Evolutionary conservation across 1,284 basidiomycete genomes (phyloP).

Genomic region (Phellopilus nigrolimitatus): DNA sequence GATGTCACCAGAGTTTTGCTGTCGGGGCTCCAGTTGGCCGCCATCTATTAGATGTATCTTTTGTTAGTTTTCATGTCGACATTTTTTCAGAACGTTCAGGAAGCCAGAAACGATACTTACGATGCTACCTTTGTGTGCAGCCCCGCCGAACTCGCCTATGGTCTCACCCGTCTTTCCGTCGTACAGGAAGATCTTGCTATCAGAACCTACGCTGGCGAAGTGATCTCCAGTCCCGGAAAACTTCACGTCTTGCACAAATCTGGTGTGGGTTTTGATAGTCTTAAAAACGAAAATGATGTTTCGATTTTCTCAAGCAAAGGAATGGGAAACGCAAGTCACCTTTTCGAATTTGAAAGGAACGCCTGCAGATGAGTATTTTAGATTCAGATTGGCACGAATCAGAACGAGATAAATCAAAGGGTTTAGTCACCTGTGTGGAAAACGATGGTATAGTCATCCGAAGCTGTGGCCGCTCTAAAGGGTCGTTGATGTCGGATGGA

Average conservation of each 20-base stretch:
- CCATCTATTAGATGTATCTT: conserved; percentile 48
- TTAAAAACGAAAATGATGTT: conserved; percentile 26
- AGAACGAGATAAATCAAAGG: conserved; percentile 21
- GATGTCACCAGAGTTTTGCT: conserved; percentile 75
- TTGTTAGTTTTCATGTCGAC: too few relatives aligned
- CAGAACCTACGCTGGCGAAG: conserved; percentile 90
- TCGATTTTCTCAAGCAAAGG: background rate
- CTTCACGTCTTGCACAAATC: conserved; percentile 91
- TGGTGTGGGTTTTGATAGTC: conserved; percentile 87
- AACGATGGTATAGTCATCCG: conserved; percentile 79
- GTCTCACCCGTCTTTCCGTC: conserved; percentile 89
- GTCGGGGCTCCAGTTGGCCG: conserved; percentile 73
- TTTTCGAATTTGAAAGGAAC: conserved; percentile 89
- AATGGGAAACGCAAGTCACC: conserved; percentile 36
- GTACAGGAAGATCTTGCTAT: conserved; percentile 87
- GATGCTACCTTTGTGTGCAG: conserved; percentile 69
- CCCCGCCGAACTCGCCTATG: conserved; percentile 59
- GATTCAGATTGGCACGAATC: background rate
- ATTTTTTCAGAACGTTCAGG: too few relatives aligned
- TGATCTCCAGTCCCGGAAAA: conserved; percentile 78
- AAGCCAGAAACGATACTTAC: conserved; percentile 42
- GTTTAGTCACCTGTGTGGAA: conserved; percentile 64
- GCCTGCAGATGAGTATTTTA: conserved; percentile 37
- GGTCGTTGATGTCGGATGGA: conserved; percentile 89
- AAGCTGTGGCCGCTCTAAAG: conserved; percentile 84